Evolutionary conservation across 2,329 filamentous ascomycete species (phyloP).

Genomic region (Fusarium sp.): DNA sequence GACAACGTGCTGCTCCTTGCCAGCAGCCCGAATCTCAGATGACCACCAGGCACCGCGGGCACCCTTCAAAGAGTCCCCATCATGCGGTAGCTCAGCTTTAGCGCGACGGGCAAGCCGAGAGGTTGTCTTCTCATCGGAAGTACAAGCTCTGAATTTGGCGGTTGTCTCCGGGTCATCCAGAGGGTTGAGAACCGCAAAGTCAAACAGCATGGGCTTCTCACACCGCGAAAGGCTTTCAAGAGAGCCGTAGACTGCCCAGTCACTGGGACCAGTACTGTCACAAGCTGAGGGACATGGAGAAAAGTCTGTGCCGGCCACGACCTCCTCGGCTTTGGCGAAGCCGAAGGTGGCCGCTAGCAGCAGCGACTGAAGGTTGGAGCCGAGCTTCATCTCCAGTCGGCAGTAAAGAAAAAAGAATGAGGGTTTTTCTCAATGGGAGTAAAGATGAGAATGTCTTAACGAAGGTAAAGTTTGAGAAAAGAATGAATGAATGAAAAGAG

Average conservation of each 20-base stretch:
- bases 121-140: not conserved
- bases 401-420: not conserved
- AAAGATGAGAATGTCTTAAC: not conserved
- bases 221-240: not conserved
- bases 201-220: not conserved
- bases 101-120: not conserved
- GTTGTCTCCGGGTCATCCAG: not conserved
- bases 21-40: not conserved
- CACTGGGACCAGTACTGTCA: not conserved
- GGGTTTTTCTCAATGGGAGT: not conserved
- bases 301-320: not conserved
- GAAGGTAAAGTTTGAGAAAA: not conserved
- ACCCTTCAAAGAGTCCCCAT: not conserved
- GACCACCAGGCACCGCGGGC: not conserved
- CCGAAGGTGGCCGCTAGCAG: not conserved
- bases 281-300: not conserved
- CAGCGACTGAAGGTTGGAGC: not conserved
- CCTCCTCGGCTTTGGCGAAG: not conserved
- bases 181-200: not conserved
- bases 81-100: not conserved
- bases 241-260: not conserved
- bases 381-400: not conserved
- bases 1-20: not conserved
- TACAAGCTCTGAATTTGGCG: not conserved
- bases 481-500: not conserved